Evolutionary conservation across 2,329 filamentous ascomycete genomes (phyloP).

Genomic region (Pseudophaeomoniella oleicola): DNA sequence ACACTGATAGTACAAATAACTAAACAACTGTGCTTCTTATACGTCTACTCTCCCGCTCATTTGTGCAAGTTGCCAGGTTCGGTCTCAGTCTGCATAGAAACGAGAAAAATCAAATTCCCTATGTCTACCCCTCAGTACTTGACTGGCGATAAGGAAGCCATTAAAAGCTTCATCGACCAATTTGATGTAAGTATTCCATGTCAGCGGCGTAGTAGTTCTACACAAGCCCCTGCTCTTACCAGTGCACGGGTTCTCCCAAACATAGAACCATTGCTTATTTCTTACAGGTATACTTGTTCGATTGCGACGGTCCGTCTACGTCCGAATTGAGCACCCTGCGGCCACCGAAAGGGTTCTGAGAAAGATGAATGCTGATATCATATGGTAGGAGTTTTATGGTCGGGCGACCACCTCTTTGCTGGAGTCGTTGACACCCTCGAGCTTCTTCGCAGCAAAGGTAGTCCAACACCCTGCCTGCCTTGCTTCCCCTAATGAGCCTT

Average conservation of each 20-base stretch:
- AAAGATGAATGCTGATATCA: slow-evolving; percentile 1
- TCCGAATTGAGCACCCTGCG: no score
- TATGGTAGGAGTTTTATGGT: slow-evolving; percentile 78
- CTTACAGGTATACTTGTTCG: slow-evolving; percentile 72
- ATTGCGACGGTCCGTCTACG: slow-evolving; percentile 89
- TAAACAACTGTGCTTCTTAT: no score
- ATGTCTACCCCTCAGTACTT: slow-evolving; percentile 41
- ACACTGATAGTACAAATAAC: no score
- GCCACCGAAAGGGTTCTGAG: slow-evolving; percentile 1
- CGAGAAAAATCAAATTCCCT: no score
- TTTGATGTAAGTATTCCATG: slow-evolving; percentile 60
- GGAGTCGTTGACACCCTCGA: slow-evolving; percentile 74
- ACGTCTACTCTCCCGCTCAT: no score
- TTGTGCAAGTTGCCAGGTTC: no score
- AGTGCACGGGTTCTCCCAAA: background rate
- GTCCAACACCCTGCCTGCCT: slow-evolving; percentile 28
- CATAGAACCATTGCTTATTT: slow-evolving; percentile 4
- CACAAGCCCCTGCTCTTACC: background rate
- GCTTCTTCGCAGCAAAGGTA: slow-evolving; percentile 59
- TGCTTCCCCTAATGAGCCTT: slow-evolving; percentile 4
- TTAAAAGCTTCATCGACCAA: slow-evolving; percentile 70
- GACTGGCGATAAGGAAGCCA: slow-evolving; percentile 61
- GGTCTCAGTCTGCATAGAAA: no score
- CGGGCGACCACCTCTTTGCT: slow-evolving; percentile 77
- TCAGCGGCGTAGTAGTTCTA: background rate